Percentiles rank a stretch among this genome's conserved stretches.
These are phyloP conservation scores for Morella rubra DNA, from an alignment of 306 rosid genomes.

Conservation along the genomic window DNA sequence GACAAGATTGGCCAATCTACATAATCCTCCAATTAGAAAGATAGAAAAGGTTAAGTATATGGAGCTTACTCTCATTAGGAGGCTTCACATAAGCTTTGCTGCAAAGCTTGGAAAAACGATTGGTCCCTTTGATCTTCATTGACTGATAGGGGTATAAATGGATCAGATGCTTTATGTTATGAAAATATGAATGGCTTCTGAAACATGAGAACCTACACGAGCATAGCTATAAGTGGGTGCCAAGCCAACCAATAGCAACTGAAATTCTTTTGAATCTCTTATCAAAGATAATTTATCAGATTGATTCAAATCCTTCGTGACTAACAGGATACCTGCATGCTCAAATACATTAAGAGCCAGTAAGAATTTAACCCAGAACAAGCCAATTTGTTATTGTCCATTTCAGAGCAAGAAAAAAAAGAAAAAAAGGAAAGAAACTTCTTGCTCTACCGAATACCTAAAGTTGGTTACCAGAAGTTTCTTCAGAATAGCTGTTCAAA, in stretches of 20 bases:
- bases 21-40: slow-evolving; percentile 4
- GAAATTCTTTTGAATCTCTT: slow-evolving; percentile 91
- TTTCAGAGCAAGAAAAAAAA: slow-evolving; percentile 1
- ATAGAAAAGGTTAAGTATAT: slow-evolving; percentile 19
- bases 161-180: slow-evolving; percentile 5
- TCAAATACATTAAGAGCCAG: slow-evolving; percentile 33
- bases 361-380: slow-evolving; percentile 19
- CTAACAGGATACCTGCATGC: slow-evolving; percentile 86
- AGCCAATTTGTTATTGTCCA: not conserved
- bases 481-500: slow-evolving; percentile 66
- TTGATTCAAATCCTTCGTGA: slow-evolving; percentile 65
- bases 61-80: slow-evolving; percentile 51
- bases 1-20: slow-evolving; percentile 7
- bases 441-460: not conserved
- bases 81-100: slow-evolving; percentile 55
- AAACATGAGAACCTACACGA: slow-evolving; percentile 37
- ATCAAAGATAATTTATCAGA: slow-evolving; percentile 57
- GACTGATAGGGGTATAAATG: slow-evolving; percentile 44
- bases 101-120: slow-evolving; percentile 62
- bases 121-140: slow-evolving; percentile 53
- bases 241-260: slow-evolving; percentile 70
- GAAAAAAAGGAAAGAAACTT: not conserved
- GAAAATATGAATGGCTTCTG: slow-evolving; percentile 6
- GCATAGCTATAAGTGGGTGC: slow-evolving; percentile 59
- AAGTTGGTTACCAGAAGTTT: slow-evolving; percentile 66